Base-by-base conservation (phyloP, 495 filamentous ascomycete genomes). In the Aspergillus cavernicola region DNA sequence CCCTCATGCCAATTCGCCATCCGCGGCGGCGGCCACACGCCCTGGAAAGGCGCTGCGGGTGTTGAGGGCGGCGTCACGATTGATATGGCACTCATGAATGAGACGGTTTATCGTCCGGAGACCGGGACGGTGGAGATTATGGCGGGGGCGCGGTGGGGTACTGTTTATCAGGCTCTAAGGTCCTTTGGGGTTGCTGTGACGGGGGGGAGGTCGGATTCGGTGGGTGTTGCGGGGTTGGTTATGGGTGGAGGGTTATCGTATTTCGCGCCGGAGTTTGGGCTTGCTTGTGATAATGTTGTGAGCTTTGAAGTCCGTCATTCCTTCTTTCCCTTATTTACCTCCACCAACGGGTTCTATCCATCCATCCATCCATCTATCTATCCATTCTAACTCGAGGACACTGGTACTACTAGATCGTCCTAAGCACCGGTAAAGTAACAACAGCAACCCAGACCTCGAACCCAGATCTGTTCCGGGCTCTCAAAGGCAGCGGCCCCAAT, bases 171-270 rank as follows among this genome's bases (percentile, higher is more conserved):
- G 0, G 51, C 59, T 12, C 69, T 86, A 0, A 70, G 70, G 24
- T 56, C 67, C 3, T 38, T 72, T 28, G 70, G 72, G n/a, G 44
- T 76, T 6, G 58, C 77, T 5, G 71, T 76, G 6, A 70, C 82
- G 1, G 83, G 82, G 10, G 80, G 80, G 13, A 70, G 82, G 4
- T 71, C 70, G 37, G 59, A 70, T 0, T 65, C 69, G 3, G 73
- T 84, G 40, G 82, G 82, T 42, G 78, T 82, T 1, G 73, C 73
- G 11, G 82, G 82, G 12, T 60, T 83, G 68, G 6, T 32, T 29
- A 2, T 36, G 49, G 32, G 49, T 13, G 10, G 18, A 33, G 44
- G 16, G 9, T 18, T 31, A 24, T 28, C 22, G 11, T 45, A 19
- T 31, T 26, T 32, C 22, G 19, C 9, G 8, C 24, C 13, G 13